Conservation (phyloP, 129 eudicot genomes). For the Dittrichia graveolens region DNA sequence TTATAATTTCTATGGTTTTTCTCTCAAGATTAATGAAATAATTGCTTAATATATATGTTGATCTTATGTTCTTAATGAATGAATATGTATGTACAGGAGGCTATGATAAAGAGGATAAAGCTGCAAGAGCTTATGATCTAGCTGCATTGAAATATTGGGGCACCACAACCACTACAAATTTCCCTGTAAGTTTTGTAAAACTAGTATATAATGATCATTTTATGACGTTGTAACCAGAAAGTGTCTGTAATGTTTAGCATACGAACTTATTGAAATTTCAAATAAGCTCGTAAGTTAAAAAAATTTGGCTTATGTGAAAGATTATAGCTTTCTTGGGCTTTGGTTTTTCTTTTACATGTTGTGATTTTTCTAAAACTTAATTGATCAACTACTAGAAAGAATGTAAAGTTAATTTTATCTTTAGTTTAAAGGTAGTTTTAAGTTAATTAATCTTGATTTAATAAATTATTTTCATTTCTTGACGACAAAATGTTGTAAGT, state of each 20-base stretch:
- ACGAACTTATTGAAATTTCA: no score
- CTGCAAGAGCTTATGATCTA: conserved; percentile 92
- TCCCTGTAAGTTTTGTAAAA: conserved; percentile 54
- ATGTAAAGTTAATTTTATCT: no score
- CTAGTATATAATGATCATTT: background rate
- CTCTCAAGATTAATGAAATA: no score
- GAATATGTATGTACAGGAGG: conserved; percentile 69
- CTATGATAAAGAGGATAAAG: conserved; percentile 93
- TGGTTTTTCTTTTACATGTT: background rate
- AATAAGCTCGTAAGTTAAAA: no score
- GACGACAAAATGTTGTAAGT: conserved; percentile 13
- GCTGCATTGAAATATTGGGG: conserved; percentile 98
- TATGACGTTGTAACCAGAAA: no score
- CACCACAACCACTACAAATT: conserved; percentile 85
- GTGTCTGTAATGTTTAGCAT: no score
- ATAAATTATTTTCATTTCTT: background rate
- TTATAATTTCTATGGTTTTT: conserved; percentile 20
- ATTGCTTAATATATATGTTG: background rate
- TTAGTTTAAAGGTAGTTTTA: background rate
- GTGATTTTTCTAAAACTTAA: no score
- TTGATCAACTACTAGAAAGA: no score
- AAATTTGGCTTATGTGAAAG: no score
- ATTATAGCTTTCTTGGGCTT: no score
- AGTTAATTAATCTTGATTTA: background rate
- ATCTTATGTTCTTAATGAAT: conserved; percentile 2